Percentiles rank a stretch among this genome's conserved stretches.
Conservation (phyloP, 305 asterid species). For the Rubia tinctorum region DNA sequence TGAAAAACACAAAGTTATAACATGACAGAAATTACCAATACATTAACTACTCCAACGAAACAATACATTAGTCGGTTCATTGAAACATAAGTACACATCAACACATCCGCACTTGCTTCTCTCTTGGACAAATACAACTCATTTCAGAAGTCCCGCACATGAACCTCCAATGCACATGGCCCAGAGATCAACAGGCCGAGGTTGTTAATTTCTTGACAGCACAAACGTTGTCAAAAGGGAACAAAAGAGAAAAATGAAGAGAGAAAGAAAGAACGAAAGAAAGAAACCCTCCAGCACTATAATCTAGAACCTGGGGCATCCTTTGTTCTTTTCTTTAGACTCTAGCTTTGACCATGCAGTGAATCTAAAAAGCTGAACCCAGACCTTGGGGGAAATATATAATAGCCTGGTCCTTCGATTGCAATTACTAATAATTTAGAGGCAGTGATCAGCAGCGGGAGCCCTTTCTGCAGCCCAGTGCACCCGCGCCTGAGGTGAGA, state of each 20-base stretch:
- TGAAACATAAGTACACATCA: slow-evolving; percentile 15
- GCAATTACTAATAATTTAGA: not conserved
- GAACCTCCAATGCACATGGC: slow-evolving; percentile 13
- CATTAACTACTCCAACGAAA: not conserved
- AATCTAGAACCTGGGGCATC: slow-evolving; percentile 14
- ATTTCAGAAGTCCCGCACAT: slow-evolving; percentile 10
- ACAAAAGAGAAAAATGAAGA: not conserved
- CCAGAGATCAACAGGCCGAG: slow-evolving; percentile 29
- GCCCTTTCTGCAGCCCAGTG: slow-evolving; percentile 46
- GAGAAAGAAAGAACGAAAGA: slow-evolving; percentile 2
- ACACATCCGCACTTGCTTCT: slow-evolving; percentile 30
- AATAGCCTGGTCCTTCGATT: not conserved
- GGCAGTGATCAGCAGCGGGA: slow-evolving; percentile 38
- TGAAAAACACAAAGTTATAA: not conserved
- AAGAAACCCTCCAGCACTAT: slow-evolving; percentile 15
- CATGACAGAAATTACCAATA: not conserved
- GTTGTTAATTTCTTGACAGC: slow-evolving; percentile 29
- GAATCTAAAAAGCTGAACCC: slow-evolving; percentile 14
- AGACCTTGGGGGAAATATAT: slow-evolving; percentile 5
- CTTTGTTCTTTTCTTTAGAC: slow-evolving; percentile 12
- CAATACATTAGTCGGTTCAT: not conserved
- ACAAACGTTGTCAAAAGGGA: slow-evolving; percentile 7
- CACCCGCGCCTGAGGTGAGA: slow-evolving; percentile 49
- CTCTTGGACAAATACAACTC: slow-evolving; percentile 12
- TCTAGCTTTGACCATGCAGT: not conserved